These are phyloP conservation scores for Clavispora santaluciae DNA, from an alignment of 805 yeast species.

Conservation along the genomic window DNA sequence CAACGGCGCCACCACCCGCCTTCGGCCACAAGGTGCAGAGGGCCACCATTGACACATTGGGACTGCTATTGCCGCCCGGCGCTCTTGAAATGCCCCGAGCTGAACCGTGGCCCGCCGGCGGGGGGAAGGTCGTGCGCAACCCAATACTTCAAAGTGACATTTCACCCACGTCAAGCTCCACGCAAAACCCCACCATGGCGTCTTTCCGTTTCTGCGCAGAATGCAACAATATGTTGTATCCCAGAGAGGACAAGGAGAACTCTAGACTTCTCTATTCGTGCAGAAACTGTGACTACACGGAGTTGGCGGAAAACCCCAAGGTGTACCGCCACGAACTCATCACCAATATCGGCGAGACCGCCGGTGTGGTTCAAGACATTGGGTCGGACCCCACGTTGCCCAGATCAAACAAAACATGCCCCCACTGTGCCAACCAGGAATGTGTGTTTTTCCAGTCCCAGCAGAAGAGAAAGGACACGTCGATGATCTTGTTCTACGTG, in stretches of 20 bases:
- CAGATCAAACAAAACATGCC: constrained; percentile 89
- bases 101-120: background rate
- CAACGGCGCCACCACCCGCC: no score
- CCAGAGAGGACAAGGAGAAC: constrained; percentile 85
- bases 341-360: constrained; percentile 89
- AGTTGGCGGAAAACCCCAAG: constrained; percentile 79
- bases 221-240: constrained; percentile 97
- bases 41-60: no score
- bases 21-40: no score
- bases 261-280: constrained; percentile 81
- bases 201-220: constrained; percentile 95
- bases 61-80: no score
- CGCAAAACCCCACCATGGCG: constrained; percentile 49
- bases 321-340: constrained; percentile 91
- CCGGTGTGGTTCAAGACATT: constrained; percentile 94
- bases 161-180: background rate
- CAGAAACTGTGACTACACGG: constrained; percentile 91
- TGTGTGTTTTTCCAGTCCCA: constrained; percentile 97
- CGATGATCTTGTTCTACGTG: constrained; percentile 91
- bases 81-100: no score
- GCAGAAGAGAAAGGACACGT: constrained; percentile 90
- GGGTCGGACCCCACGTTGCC: constrained; percentile 98
- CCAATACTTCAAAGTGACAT: constrained; percentile 4
- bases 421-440: constrained; percentile 78
- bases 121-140: constrained; percentile 4